Conservation (phyloP, 2,329 filamentous ascomycete species). For the Hansfordia pulvinata region DNA sequence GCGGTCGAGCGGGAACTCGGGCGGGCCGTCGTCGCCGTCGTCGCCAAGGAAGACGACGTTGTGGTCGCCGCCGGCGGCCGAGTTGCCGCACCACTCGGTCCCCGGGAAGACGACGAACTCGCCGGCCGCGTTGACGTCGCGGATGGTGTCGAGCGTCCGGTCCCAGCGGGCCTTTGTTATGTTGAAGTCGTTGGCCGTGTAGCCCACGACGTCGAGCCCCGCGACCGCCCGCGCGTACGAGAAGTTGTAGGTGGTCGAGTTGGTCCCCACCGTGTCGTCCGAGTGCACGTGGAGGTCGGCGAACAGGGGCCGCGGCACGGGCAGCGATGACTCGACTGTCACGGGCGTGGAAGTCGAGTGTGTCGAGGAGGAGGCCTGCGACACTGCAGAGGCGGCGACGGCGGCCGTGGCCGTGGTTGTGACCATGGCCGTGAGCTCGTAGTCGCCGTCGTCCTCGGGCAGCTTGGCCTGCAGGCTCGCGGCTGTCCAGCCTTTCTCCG, state of each 20-base stretch:
- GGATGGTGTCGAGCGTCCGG: constrained; percentile 12
- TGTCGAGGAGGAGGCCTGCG: no score
- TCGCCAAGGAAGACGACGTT: constrained; percentile 19
- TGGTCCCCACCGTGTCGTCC: constrained; percentile 22
- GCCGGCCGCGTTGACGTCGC: constrained; percentile 2
- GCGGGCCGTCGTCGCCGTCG: constrained; percentile 9
- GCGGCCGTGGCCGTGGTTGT: no score
- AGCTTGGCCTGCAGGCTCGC: not conserved
- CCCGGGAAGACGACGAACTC: constrained; percentile 4
- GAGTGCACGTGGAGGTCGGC: constrained; percentile 22
- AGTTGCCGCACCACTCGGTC: constrained; percentile 13
- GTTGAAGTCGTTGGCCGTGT: constrained; percentile 24
- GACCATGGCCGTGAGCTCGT: no score
- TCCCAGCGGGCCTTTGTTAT: constrained; percentile 19
- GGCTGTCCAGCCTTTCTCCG: constrained; percentile 4
- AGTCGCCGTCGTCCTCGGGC: constrained; percentile 3
- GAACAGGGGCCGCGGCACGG: constrained; percentile 13
- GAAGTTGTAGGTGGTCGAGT: constrained; percentile 20
- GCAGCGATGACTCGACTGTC: constrained; percentile 1
- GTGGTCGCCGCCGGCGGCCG: constrained; percentile 19
- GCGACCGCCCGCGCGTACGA: constrained; percentile 20
- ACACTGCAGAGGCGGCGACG: no score
- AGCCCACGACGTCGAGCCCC: constrained; percentile 21
- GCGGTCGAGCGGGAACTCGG: constrained; percentile 17
- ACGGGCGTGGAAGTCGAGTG: no score